Evolutionary conservation across 805 yeast species (phyloP).

Genomic region (Zygosaccharomyces lentus): DNA sequence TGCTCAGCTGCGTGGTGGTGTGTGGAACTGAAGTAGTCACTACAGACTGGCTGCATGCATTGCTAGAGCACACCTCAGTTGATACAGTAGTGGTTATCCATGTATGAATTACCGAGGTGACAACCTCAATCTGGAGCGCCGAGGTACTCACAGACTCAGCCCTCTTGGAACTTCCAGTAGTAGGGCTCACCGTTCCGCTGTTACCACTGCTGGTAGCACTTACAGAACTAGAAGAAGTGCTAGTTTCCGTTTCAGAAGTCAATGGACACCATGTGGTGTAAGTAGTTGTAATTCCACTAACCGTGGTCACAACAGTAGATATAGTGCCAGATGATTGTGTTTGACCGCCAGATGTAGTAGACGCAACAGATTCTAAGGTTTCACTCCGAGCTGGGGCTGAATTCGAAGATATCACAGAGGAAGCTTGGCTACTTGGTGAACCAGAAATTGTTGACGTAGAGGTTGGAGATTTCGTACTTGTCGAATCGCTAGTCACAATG

Average conservation of each 20-base stretch:
- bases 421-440: background rate
- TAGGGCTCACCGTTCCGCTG: no score
- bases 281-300: conserved; percentile 25
- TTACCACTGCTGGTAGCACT: no score
- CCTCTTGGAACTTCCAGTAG: no score
- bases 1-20: background rate
- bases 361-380: background rate
- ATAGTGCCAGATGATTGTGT: background rate
- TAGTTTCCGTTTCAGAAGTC: conserved; percentile 10
- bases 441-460: background rate
- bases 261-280: conserved; percentile 39
- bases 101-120: background rate
- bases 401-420: background rate
- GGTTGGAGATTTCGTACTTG: background rate
- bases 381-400: background rate
- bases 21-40: background rate
- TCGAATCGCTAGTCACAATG: conserved; percentile 1
- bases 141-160: background rate
- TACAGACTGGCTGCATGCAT: conserved; percentile 6
- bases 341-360: background rate
- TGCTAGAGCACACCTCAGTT: conserved; percentile 17
- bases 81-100: conserved; percentile 13
- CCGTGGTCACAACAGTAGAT: conserved; percentile 12
- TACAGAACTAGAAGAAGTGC: no score
- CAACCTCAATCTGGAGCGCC: background rate